Evolutionary conservation across 495 filamentous ascomycete species (phyloP), one percentile per base, ranked within the genome.

Genomic region (Parachaetomium inaequale): DNA sequence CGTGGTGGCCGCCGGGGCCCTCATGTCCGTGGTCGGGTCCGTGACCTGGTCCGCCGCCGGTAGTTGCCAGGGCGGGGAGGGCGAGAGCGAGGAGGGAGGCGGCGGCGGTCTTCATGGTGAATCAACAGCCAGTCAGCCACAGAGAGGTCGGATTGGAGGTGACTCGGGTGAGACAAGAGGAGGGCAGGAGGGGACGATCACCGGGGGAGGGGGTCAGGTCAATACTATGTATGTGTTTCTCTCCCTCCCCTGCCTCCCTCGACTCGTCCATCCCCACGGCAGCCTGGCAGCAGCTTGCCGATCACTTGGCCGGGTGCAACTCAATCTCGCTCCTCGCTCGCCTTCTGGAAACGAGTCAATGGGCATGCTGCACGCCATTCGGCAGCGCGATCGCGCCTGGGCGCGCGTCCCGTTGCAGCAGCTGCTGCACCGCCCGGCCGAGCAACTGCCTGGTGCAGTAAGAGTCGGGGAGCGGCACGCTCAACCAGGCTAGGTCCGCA

Each of bases 391-490:
- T 63, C 42, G 61, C 55, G 46, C 15, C 25, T 50, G 46, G 40
- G 31, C 42, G 7, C n/a, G 29, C 23, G 56, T 63, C 63, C 63
- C 46, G 53, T 61, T 65, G 63, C 34, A 58, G 63, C 52, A 65
- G 63, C 57, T 61, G 63, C 38, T 49, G 58, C 38, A 23, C 40
- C 19, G 6, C 47, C 40, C 45, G 29, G 4, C 17, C 21, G 32
- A 40, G 15, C 58, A 65, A 58, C 63, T 65, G 51, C 57, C 63
- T 45, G 57, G 43, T 42, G 15, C 34, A 38, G 55, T 28, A 47
- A 50, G 38, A 40, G 19, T 32, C 8, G 11, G n/a, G 36, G 40
- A 25, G 11, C 40, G 55, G n/a, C 29, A 14, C 25, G 50, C 38
- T 17, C 56, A 51, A 42, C 62, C 62, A n/a, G n/a, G 51, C 62